Evolutionary conservation across 805 yeast genomes (phyloP), one percentile per base, ranked within the genome.

Genomic region (Nakazawaea laoshanensis): DNA sequence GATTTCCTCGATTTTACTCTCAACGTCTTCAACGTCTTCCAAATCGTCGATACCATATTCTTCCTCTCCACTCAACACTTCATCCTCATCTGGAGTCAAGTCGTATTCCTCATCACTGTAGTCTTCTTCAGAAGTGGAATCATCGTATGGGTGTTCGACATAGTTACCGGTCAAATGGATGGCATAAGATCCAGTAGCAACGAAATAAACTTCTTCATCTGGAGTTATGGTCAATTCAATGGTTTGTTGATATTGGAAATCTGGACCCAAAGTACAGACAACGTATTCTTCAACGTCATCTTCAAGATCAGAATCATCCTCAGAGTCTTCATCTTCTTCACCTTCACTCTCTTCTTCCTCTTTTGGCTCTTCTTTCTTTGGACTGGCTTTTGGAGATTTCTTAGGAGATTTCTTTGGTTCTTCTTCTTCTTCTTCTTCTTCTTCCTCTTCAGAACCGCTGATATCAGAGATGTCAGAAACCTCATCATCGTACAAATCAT

Each of bases 161-260:
- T 80, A 87, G 78, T 92, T 89, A 67, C 99, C 99, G 46, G 84
- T 69, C 49, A 92, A 66, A 59, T 89, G 94, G 45, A 92, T 70
- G 45, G 94, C 82, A 67, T 87, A 89, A 18, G 96, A 86, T 53
- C 98, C 98, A 41, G 95, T 82, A 37, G 84, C 96, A 52, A 86
- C 94, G 53, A 92, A 92, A 67, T 69, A 77, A 41, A 92, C 86
- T 53, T 88, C 95, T 65, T 92, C 98, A 51, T 78, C 89, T 51
- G 97, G 95, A 35, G 80, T 72, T 52, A 92, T 81, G 51, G 94
- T 84, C 44, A 92, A 63, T 53, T 92, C 96, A 37, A 92, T 57
- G 36, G 94, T 67, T 70, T 89, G 97, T 69, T 92, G 99, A 61
- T 57, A 81, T 57, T 77, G 85, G 35, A 70, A 53, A 52, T 77